These are phyloP conservation scores for Aureobasidium mangrovei DNA, from an alignment of 2,329 filamentous ascomycete genomes.

Conservation along the genomic window DNA sequence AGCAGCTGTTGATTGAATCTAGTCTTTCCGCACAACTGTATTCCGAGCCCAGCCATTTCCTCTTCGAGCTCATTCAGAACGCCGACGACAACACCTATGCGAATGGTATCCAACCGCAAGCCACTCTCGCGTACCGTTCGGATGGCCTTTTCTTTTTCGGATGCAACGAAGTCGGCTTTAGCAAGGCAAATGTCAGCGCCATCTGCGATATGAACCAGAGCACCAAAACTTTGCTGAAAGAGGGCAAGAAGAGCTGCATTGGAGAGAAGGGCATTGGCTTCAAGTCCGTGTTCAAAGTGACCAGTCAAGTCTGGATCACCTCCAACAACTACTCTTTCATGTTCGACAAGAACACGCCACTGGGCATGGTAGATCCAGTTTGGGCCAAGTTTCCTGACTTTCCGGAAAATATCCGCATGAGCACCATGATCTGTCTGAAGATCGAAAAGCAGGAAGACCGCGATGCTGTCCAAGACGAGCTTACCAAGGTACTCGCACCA, in stretches of 20 bases:
- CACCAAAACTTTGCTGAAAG: slow-evolving; percentile 32
- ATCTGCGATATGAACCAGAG: slow-evolving; percentile 41
- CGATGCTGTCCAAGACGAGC: background rate
- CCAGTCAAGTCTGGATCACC: slow-evolving; percentile 37
- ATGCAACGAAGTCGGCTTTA: slow-evolving; percentile 45
- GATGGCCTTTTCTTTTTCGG: slow-evolving; percentile 27
- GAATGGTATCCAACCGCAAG: slow-evolving; percentile 13
- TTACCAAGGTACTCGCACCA: slow-evolving; percentile 20
- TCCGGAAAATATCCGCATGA: slow-evolving; percentile 16
- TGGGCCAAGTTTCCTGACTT: slow-evolving; percentile 23
- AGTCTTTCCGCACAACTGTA: slow-evolving; percentile 25
- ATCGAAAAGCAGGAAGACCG: slow-evolving; percentile 18
- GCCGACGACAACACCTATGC: slow-evolving; percentile 44
- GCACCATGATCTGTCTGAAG: slow-evolving; percentile 19
- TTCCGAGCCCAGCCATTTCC: slow-evolving; percentile 34
- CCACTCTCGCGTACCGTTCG: slow-evolving; percentile 24
- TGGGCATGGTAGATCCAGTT: slow-evolving; percentile 31
- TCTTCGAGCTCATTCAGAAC: slow-evolving; percentile 48
- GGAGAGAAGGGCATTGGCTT: slow-evolving; percentile 46
- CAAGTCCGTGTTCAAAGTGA: slow-evolving; percentile 44
- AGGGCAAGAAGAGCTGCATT: slow-evolving; percentile 34
- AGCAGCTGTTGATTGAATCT: background rate
- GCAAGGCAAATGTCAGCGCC: slow-evolving; percentile 33
- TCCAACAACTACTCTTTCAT: slow-evolving; percentile 39
- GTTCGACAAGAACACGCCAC: slow-evolving; percentile 27